A percentile compares a stretch with the other conserved stretches of the same genome.
These are phyloP conservation scores for Cryptococcus depauperatus DNA, from an alignment of 1,284 basidiomycete species.

Conservation along the genomic window DNA sequence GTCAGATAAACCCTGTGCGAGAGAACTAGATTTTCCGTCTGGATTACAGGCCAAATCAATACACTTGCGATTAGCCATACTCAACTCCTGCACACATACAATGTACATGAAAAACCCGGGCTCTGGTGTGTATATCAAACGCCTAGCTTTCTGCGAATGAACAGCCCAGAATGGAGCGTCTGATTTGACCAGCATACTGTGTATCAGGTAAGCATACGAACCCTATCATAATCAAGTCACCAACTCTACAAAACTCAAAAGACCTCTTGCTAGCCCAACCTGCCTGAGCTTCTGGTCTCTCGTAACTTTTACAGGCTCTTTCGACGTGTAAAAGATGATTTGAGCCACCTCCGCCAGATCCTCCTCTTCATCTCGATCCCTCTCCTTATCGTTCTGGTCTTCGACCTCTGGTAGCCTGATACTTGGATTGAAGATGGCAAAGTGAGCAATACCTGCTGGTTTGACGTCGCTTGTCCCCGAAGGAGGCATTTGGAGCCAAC, in stretches of 20 bases:
- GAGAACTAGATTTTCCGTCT: conserved; percentile 13
- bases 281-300: conserved; percentile 40
- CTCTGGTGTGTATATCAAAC: conserved; percentile 34
- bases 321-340: conserved; percentile 40
- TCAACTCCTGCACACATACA: conserved; percentile 9
- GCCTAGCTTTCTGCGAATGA: conserved; percentile 23
- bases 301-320: conserved; percentile 29
- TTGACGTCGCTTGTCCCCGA: conserved; percentile 3
- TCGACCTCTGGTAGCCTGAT: conserved; percentile 9
- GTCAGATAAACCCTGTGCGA: conserved; percentile 27
- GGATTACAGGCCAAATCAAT: conserved; percentile 17
- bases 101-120: conserved; percentile 35
- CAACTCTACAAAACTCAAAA: conserved; percentile 39
- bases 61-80: conserved; percentile 9
- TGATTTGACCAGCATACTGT: conserved; percentile 24
- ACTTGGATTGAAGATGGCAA: conserved; percentile 40
- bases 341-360: conserved; percentile 38
- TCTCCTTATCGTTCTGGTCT: conserved; percentile 11
- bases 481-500: not conserved
- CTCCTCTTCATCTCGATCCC: conserved; percentile 34
- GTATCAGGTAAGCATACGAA: not conserved
- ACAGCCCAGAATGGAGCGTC: conserved; percentile 24
- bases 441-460: conserved; percentile 31
- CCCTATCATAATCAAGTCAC: conserved; percentile 3
- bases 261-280: conserved; percentile 37